Conservation (phyloP, 441 rosid genomes). For the Dalechampia spathulata region DNA sequence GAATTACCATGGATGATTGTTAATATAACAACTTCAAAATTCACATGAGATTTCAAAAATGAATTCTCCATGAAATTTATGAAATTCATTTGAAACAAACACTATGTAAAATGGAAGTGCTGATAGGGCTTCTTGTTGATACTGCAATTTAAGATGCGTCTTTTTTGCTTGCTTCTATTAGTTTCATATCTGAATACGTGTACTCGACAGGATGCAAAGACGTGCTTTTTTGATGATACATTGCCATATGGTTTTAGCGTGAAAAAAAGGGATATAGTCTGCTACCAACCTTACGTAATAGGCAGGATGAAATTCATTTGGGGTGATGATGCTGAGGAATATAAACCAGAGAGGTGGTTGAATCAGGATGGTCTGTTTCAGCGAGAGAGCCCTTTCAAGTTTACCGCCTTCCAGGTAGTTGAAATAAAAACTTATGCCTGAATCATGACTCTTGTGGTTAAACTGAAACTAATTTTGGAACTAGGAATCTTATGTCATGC, state of each 20-base stretch:
- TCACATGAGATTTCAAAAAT: no score
- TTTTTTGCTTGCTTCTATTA: no score
- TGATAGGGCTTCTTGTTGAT: background rate
- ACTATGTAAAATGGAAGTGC: background rate
- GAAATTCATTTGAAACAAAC: no score
- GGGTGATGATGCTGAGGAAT: conserved; percentile 52
- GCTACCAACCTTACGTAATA: conserved; percentile 46
- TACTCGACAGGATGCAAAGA: conserved; percentile 34
- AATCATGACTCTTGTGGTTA: background rate
- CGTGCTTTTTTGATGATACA: conserved; percentile 41
- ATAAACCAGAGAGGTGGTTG: conserved; percentile 53
- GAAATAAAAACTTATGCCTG: background rate
- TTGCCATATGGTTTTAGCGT: conserved; percentile 45
- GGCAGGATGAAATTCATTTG: conserved; percentile 63
- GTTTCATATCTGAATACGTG: background rate
- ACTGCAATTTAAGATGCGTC: no score
- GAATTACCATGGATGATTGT: no score
- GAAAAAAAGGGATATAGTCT: conserved; percentile 39
- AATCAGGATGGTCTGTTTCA: conserved; percentile 33
- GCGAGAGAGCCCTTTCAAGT: conserved; percentile 47
- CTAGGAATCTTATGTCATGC: background rate
- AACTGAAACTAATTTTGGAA: background rate
- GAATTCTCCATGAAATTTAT: no score
- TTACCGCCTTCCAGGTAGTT: conserved; percentile 50
- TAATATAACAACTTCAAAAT: no score